Base-by-base conservation (phyloP, 306 rosid genomes). In the Cercis canadensis region DNA sequence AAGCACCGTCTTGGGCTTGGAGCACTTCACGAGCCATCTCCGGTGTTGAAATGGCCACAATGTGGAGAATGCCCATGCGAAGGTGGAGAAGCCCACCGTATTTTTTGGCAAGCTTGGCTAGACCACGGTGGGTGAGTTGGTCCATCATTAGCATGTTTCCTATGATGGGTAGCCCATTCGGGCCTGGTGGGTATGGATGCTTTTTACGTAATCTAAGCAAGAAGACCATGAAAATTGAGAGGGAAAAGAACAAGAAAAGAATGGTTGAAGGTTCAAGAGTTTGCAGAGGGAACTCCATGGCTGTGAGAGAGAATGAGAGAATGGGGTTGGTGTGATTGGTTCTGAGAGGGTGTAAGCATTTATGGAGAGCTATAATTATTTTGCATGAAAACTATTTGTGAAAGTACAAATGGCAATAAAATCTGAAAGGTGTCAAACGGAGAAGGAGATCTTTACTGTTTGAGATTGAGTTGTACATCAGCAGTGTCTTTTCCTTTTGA, bases 1-100 rank as follows among this genome's bases (percentile, higher is more conserved):
- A 90, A 29, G 66, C 75, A 41, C 57, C 34, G 39, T 89, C 96
- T 5, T 89, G 92, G 10, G 66, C 81, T 21, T 87, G 96, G 36
- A 89, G 94, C 1, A 85, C 93, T 58, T 90, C 82, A 0, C 92
- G 89, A 1, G 97, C 97, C 36, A 80, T 49, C 0, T 88, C 87
- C 0, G 97, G 79, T 36, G 73, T 75, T 0, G 94, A 80, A 7
- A 90, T 29, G 0, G 81, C 77, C 2, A 86, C 83, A 73, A 86
- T 90, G 82, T 90, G 83, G 7, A 82, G 45, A 29, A 61, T 67
- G 8, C 97, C 97, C 80, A 90, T 84, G 14, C 73, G 78, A 13
- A 90, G 84, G 62, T 90, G 86, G 67, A 82, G 59, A 16, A 90
- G 69, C 0, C 88, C 86, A 10, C 91, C 88, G 3, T 81, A 81